Evolutionary conservation across 2,329 filamentous ascomycete genomes (phyloP), one percentile per base, ranked within the genome.

Genomic region (Ophiosphaerella herpotricha): DNA sequence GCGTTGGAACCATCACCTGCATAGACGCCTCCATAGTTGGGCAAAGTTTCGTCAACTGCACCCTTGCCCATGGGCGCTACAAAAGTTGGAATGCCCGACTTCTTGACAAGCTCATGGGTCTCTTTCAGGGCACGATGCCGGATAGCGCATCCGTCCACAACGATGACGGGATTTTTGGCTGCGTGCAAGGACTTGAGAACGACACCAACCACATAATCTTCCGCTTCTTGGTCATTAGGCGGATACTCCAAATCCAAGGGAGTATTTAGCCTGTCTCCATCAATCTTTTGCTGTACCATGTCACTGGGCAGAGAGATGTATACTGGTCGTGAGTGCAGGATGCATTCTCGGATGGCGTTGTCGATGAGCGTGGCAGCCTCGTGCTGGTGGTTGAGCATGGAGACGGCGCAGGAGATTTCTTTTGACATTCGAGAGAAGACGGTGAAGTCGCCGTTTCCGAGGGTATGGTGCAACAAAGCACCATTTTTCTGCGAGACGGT

Each of bases 51-150:
- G 63, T 94, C 82, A 39, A 96, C 82, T 16, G 89, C 88, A 14
- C 90, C 84, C 76, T 96, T 96, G 39, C 91, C 91, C 88, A 95
- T 95, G 2, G 91, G 90, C 0, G 90, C 88, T n/a, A 92, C 89
- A 62, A 94, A 95, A 0, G 89, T 87, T 4, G 91, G 91, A 7
- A 96, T 77, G 4, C 84, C 79, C 1, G 89, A 89, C 72, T 87
- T 89, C 52, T 86, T 79, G 43, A 95, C 77, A 13, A 96, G 78
- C 7, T 83, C 82, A 60, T 89, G 85, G 14, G 91, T 85, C 71
- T 94, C 90, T 1, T 84, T 73, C 1, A 92, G 73, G 13, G 88
- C 87, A 36, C 86, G 81, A 67, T 94, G 89, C 31, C 90, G 85
- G 57, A 91, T 85, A 9, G 90, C 88, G 64, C 90, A 94, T 31